phyloP scores from a whole-genome alignment of 306 rosid species.

The Cucumis hystrix region DNA sequence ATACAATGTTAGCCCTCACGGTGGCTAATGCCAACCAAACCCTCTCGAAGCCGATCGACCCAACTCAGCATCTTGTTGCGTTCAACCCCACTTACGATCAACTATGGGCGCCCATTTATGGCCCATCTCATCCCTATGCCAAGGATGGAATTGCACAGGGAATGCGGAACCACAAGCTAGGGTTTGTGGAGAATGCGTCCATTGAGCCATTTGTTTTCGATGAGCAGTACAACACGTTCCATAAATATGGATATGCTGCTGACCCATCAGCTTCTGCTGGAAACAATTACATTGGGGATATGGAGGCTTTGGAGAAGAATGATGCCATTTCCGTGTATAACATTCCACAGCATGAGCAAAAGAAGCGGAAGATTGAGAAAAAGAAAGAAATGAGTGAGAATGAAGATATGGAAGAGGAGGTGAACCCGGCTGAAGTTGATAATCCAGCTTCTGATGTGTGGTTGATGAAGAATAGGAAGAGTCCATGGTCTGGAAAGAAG shows the following conservation, averaged over 20 bases:
- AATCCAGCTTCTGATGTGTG: slow-evolving; percentile 69
- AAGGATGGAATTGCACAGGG: slow-evolving; percentile 91
- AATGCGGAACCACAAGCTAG: slow-evolving; percentile 93
- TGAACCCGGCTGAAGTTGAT: slow-evolving; percentile 28
- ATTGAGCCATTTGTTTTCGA: slow-evolving; percentile 76
- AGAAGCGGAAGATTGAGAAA: slow-evolving; percentile 51
- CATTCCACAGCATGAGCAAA: slow-evolving; percentile 68
- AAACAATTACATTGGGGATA: slow-evolving; percentile 56
- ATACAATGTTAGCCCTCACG: slow-evolving; percentile 75
- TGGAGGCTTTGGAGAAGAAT: slow-evolving; percentile 43
- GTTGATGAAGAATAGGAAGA: slow-evolving; percentile 79
- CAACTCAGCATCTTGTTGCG: slow-evolving; percentile 48
- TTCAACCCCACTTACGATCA: slow-evolving; percentile 90
- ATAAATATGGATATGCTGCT: slow-evolving; percentile 80
- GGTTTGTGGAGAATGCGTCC: slow-evolving; percentile 80
- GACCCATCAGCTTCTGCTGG: slow-evolving; percentile 81
- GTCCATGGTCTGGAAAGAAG: slow-evolving; percentile 94
- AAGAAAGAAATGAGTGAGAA: slow-evolving; percentile 18
- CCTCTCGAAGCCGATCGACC: slow-evolving; percentile 56
- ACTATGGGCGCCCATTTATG: slow-evolving; percentile 83
- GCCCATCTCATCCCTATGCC: slow-evolving; percentile 90
- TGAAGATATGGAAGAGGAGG: slow-evolving; percentile 6
- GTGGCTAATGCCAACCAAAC: slow-evolving; percentile 27
- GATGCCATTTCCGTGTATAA: slow-evolving; percentile 70
- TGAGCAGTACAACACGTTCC: slow-evolving; percentile 88